Evolutionary conservation across 2,329 filamentous ascomycete species (phyloP).

Genomic region (Diaporthe vaccinii): DNA sequence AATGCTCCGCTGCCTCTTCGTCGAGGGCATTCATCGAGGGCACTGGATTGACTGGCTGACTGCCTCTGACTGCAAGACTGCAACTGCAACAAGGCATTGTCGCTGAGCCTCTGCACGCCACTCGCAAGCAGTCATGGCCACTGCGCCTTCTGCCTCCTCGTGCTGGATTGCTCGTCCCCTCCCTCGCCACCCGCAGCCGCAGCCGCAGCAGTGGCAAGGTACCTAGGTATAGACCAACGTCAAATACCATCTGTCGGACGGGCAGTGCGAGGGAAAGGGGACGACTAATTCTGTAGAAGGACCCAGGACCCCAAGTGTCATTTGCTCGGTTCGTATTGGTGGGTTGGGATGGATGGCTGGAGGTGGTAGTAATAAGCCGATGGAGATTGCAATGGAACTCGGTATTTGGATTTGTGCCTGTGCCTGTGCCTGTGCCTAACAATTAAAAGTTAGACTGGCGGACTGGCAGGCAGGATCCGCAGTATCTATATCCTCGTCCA

Average conservation of each 20-base stretch:
- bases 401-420: conserved; percentile 11
- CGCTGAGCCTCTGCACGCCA: conserved; percentile 17
- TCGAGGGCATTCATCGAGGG: too few relatives aligned
- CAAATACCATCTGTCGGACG: neutral
- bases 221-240: neutral
- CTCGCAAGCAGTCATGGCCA: neutral
- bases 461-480: neutral
- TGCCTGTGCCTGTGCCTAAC: conserved; percentile 1
- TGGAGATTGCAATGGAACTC: conserved; percentile 32
- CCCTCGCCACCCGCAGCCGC: neutral
- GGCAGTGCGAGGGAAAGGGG: conserved; percentile 5
- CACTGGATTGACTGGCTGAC: neutral
- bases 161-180: too few relatives aligned
- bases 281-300: neutral
- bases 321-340: conserved; percentile 26
- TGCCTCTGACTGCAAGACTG: neutral
- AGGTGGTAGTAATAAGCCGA: conserved; percentile 21
- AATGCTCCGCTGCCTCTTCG: neutral
- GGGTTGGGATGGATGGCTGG: conserved; percentile 2
- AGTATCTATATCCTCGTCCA: too few relatives aligned
- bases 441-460: neutral
- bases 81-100: neutral
- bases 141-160: too few relatives aligned
- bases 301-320: neutral
- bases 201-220: neutral